phyloP scores from a whole-genome alignment of 306 rosid species.

The Astragalus membranaceus region DNA sequence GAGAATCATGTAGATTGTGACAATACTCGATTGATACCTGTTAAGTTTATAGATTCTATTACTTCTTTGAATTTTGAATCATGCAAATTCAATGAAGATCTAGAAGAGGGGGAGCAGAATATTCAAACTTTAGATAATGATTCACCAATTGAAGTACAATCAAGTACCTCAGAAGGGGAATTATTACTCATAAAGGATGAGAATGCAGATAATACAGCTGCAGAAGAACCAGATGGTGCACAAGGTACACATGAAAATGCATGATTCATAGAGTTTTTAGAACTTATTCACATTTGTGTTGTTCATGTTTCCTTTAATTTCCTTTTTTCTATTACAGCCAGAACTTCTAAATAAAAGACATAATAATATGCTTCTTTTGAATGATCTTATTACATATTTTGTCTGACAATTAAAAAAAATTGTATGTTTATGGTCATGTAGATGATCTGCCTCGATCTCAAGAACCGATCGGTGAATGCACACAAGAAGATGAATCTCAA shows the following conservation, averaged over 20 bases:
- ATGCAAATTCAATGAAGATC: conserved; percentile 24
- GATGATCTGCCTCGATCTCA: conserved; percentile 26
- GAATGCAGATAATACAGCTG: conserved; percentile 17
- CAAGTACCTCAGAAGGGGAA: conserved; percentile 10
- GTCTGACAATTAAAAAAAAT: neutral
- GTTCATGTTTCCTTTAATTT: neutral
- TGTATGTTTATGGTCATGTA: conserved; percentile 9
- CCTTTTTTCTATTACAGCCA: neutral
- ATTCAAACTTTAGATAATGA: neutral
- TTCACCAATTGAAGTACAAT: conserved; percentile 13
- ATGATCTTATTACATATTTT: neutral
- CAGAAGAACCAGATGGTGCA: conserved; percentile 24
- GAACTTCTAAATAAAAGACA: neutral
- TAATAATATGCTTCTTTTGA: neutral
- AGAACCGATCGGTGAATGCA: conserved; percentile 16
- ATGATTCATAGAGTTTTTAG: conserved; percentile 1
- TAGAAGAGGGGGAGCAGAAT: conserved; percentile 1
- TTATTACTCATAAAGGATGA: neutral
- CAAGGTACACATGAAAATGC: conserved; percentile 39
- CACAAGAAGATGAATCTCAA: conserved; percentile 33
- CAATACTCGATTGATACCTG: conserved; percentile 35
- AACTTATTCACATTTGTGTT: neutral
- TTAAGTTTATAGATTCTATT: conserved; percentile 53
- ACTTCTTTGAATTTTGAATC: conserved; percentile 27
- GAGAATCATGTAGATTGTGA: conserved; percentile 5